phyloP scores from a whole-genome alignment of 768 basidiomycete species.

The Serpula lacrymans region DNA sequence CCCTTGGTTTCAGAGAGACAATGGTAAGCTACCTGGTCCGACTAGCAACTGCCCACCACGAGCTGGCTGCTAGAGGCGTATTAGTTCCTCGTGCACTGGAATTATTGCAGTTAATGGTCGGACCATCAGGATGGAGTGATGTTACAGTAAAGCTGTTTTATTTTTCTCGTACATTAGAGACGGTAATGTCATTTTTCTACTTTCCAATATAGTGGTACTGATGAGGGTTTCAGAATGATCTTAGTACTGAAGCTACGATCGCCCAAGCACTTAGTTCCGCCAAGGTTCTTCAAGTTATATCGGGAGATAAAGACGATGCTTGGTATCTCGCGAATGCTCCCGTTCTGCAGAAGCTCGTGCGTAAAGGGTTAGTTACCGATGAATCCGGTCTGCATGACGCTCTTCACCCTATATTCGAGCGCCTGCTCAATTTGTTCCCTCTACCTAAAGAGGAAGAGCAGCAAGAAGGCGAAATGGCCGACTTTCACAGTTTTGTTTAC shows the following conservation, averaged over 20 bases:
- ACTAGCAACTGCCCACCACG: conserved; percentile 68
- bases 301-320: conserved; percentile 73
- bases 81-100: conserved; percentile 62
- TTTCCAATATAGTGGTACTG: conserved; percentile 3
- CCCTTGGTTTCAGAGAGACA: conserved; percentile 78
- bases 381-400: conserved; percentile 79
- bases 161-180: conserved; percentile 81
- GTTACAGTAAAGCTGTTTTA: conserved; percentile 89
- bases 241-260: conserved; percentile 62
- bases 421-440: conserved; percentile 72
- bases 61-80: conserved; percentile 35
- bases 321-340: conserved; percentile 78
- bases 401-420: conserved; percentile 79
- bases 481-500: conserved; percentile 77
- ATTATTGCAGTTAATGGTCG: conserved; percentile 74
- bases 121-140: conserved; percentile 83
- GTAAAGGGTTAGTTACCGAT: conserved; percentile 81
- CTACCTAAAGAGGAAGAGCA: conserved; percentile 78
- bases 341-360: conserved; percentile 77
- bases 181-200: conserved; percentile 38
- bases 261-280: conserved; percentile 74
- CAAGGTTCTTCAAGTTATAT: conserved; percentile 84
- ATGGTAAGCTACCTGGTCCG: conserved; percentile 97
- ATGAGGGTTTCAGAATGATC: conserved; percentile 54
- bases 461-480: conserved; percentile 58